phyloP scores from a whole-genome alignment of 1,284 basidiomycete genomes.

The Kwoniella shivajii region DNA sequence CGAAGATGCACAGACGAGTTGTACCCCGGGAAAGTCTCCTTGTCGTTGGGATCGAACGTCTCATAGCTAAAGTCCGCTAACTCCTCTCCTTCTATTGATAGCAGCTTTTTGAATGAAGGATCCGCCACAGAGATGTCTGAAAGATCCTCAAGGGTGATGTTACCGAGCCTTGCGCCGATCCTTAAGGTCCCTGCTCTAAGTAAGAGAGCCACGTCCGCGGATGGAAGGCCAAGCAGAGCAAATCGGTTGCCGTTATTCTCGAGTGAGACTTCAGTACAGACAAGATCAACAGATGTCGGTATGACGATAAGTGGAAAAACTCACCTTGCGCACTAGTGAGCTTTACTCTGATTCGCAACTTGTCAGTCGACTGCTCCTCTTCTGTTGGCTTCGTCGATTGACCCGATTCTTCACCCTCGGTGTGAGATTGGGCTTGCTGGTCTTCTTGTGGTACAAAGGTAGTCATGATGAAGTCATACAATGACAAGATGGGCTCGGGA shows the following conservation, averaged over 20 bases:
- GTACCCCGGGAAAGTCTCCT: slow-evolving; percentile 73
- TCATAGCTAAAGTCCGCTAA: slow-evolving; percentile 95
- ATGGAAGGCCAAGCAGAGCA: slow-evolving; percentile 87
- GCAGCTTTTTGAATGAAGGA: slow-evolving; percentile 73
- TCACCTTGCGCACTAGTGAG: slow-evolving; percentile 83
- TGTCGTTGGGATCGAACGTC: slow-evolving; percentile 71
- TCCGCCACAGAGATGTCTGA: slow-evolving; percentile 64
- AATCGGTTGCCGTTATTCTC: slow-evolving; percentile 73
- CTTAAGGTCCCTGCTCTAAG: slow-evolving; percentile 75
- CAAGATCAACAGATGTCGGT: not conserved
- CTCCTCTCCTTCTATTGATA: slow-evolving; percentile 94
- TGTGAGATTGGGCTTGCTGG: slow-evolving; percentile 3
- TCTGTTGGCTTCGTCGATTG: slow-evolving; percentile 16
- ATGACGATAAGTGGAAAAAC: slow-evolving; percentile 15
- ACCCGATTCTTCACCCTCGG: slow-evolving; percentile 13
- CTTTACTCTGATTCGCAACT: slow-evolving; percentile 81
- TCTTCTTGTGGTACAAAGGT: slow-evolving; percentile 74
- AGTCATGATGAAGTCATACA: slow-evolving; percentile 98
- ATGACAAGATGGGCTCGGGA: slow-evolving; percentile 84
- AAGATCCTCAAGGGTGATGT: slow-evolving; percentile 82
- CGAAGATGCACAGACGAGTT: slow-evolving; percentile 83
- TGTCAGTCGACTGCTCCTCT: slow-evolving; percentile 55
- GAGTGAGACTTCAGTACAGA: slow-evolving; percentile 72
- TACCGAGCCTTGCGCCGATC: slow-evolving; percentile 82
- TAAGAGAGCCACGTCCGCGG: slow-evolving; percentile 83